Evolutionary conservation across 2,329 filamentous ascomycete genomes (phyloP), one percentile per base, ranked within the genome.

Genomic region (Monosporascus sp.): DNA sequence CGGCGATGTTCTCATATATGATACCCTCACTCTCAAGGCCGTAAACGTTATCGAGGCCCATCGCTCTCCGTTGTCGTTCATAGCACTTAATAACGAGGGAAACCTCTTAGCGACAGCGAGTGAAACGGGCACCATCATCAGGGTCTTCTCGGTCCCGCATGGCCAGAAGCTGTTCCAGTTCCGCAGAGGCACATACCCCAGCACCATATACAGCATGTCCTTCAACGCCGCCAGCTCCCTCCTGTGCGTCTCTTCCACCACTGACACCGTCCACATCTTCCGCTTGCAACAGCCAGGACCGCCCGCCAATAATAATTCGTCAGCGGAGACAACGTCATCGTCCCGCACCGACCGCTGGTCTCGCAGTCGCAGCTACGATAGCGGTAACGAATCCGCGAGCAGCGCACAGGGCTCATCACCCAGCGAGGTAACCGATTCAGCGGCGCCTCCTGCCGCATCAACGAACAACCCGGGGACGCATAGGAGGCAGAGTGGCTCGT

Each of bases 191-290:
- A 97, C 93, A 2, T 97, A 97, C 71, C 94, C 94, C 0, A 92
- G 92, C 2, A 88, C 90, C 41, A 99, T 99, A 62, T 97, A 92
- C 74, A 96, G 91, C 81, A 97, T 99, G 91, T 96, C 92, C 1
- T 99, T 99, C 74, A 99, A 99, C 70, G 86, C 91, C 49, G 91
- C 89, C 55, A 96, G 92, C 2, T 96, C 92, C 1, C 78, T 99
- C 11, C 82, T 99, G 37, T 97, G 92, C 65, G 92, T 99, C 41
- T 97, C 94, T 5, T 97, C 93, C 3, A 92, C 91, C 1, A 96
- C 92, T 1, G 94, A 99, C 65, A 99, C 94, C 0, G 87, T 99
- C 9, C 94, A 99, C 69, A 91, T 99, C 50, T 99, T 99, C 76
- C 90, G 92, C 52, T 79, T 99, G 20, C 77, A 81, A 46, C 70